Conservation (phyloP, 139 green algal genomes). For the Pycnococcus provasolii region DNA sequence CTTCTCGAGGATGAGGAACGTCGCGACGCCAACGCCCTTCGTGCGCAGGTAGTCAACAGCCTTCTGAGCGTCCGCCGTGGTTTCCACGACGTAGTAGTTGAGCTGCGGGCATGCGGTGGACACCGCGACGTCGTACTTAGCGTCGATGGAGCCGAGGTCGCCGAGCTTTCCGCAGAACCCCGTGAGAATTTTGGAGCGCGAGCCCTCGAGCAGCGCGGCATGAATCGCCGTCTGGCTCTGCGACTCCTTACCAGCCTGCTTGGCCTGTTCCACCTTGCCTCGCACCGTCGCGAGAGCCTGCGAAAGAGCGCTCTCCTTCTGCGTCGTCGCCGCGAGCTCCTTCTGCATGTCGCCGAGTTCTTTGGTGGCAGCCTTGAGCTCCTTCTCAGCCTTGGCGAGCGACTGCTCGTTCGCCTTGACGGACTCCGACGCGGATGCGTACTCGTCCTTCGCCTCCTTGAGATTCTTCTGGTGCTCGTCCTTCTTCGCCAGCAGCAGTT, state of each 20-base stretch:
- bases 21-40: slow-evolving; percentile 66
- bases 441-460: background rate
- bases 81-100: slow-evolving; percentile 91
- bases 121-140: slow-evolving; percentile 84
- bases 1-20: slow-evolving; percentile 91
- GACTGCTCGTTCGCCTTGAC: background rate
- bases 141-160: slow-evolving; percentile 88
- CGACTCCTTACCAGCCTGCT: slow-evolving; percentile 30
- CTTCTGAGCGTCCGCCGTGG: slow-evolving; percentile 59
- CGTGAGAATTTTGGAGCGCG: slow-evolving; percentile 50
- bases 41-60: slow-evolving; percentile 67
- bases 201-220: slow-evolving; percentile 65
- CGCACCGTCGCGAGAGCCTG: slow-evolving; percentile 2
- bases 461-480: slow-evolving; percentile 3
- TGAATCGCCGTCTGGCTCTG: slow-evolving; percentile 42
- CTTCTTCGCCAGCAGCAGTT: slow-evolving; percentile 22
- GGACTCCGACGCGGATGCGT: background rate
- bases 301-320: background rate
- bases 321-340: slow-evolving; percentile 3
- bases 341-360: background rate
- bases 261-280: slow-evolving; percentile 40
- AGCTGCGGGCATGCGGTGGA: slow-evolving; percentile 71
- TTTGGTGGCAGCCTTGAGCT: background rate
- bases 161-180: slow-evolving; percentile 83
- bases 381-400: background rate